Evolutionary conservation across 805 yeast genomes (phyloP), one percentile per base, ranked within the genome.

Genomic region (Saccharomyces jurei): DNA sequence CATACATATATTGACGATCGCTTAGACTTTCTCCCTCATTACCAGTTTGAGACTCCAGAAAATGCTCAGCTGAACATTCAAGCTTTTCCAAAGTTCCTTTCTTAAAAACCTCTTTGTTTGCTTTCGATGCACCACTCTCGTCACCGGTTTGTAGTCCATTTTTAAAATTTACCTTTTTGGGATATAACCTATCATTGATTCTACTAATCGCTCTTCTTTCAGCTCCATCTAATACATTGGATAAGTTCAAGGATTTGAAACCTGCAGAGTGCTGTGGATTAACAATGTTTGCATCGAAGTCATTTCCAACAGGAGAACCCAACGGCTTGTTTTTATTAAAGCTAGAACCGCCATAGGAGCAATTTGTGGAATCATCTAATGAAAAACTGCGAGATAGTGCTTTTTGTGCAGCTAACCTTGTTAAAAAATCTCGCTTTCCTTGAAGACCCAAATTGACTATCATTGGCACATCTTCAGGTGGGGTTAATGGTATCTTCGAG

Each of bases 151-250:
- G 44, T 17, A 36, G 22, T 36, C 44, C 44, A 8, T 36, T 36
- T 36, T 36, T 17, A 17, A 36, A 36, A 11, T 36, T 36, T 21
- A 36, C 22, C 44, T 36, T 36, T n/a, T 36, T 48, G 4, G 54
- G 64, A 10, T 58, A 54, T 30, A 48, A 53, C 44, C 68, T 58
- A 41, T 57, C 54, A 14, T 57, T 59, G 4, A 68, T 57, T 32
- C 67, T 60, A 29, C 56, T 50, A 27, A 58, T 68, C n/a, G 72
- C 72, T 31, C 58, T 59, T 21, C 58, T 56, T 46, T 65, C 68
- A 2, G 72, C 71, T 50, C 66, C 67, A 21, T 58, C 59, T 14
- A 65, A 55, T 9, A 69, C 61, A 48, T 67, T 68, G 3, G 69
- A 55, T 51, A 63, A 52, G 25, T 68, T 59, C 60, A 68, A 51